A percentile compares a stretch with the other conserved stretches of the same genome.
Conservation (phyloP, 2,329 filamentous ascomycete species). For the Penicillium sp. region DNA sequence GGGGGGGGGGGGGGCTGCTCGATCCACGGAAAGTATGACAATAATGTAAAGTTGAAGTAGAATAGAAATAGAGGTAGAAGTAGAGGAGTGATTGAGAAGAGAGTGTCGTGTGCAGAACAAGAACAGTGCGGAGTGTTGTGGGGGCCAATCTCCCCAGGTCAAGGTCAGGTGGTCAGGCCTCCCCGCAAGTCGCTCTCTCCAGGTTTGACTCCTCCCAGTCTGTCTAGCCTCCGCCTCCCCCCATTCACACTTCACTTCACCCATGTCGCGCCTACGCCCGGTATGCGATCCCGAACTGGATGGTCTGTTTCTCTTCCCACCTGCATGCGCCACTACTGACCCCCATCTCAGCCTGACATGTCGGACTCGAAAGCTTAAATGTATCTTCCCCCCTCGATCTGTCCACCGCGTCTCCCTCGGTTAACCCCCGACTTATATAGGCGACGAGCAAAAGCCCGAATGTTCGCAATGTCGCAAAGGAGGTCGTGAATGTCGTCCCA, state of each 20-base stretch:
- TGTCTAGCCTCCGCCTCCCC: no score
- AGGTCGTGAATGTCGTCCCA: constrained; percentile 63
- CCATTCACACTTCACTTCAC: not conserved
- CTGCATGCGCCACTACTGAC: not conserved
- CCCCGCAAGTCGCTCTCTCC: no score
- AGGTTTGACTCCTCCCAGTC: no score
- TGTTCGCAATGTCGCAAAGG: constrained; percentile 67
- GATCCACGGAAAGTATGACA: no score
- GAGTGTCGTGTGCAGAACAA: no score
- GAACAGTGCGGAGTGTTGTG: no score
- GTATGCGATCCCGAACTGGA: constrained; percentile 50
- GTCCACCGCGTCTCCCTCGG: not conserved
- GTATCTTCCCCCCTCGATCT: constrained; percentile 33
- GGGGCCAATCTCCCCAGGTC: no score
- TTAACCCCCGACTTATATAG: constrained; percentile 18
- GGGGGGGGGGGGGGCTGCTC: no score
- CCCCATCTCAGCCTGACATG: constrained; percentile 54
- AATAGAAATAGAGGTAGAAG: no score
- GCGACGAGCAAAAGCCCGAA: constrained; percentile 63
- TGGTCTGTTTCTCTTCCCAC: constrained; percentile 37
- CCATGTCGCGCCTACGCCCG: constrained; percentile 19
- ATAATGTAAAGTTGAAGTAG: no score
- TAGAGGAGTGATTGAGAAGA: no score
- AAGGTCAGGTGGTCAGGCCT: no score
- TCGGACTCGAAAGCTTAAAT: constrained; percentile 67